phyloP scores from a whole-genome alignment of 169 alveolate genomes.

The Ichthyophthirius multifiliis region DNA sequence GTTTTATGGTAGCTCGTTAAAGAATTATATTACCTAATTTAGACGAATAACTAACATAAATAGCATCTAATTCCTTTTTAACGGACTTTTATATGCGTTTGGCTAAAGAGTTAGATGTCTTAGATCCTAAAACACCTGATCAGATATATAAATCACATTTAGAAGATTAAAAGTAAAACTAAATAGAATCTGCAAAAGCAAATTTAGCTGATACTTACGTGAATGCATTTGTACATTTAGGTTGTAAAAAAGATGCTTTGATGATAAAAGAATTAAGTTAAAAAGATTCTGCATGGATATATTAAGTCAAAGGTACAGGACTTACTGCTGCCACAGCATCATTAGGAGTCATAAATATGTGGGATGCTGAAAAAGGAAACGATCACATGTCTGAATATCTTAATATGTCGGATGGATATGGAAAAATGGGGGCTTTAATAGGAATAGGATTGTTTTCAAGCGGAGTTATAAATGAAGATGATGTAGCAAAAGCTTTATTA shows the following conservation, averaged over 20 bases:
- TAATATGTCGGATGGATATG: slow-evolving; percentile 82
- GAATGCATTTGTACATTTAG: slow-evolving; percentile 98
- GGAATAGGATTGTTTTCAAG: slow-evolving; percentile 93
- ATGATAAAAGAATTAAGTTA: slow-evolving; percentile 77
- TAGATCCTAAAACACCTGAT: slow-evolving; percentile 96
- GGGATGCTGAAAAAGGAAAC: slow-evolving; percentile 92
- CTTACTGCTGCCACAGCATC: slow-evolving; percentile 95
- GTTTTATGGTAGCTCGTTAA: slow-evolving; percentile 77
- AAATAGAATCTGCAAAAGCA: slow-evolving; percentile 92
- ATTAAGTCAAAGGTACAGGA: slow-evolving; percentile 94
- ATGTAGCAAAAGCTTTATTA: slow-evolving; percentile 95
- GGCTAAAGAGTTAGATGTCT: slow-evolving; percentile 93
- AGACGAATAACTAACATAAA: slow-evolving; percentile 63
- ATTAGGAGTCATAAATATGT: slow-evolving; percentile 93
- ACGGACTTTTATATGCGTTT: slow-evolving; percentile 84
- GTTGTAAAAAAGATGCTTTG: slow-evolving; percentile 93
- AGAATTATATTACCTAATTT: slow-evolving; percentile 48
- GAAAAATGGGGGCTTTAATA: slow-evolving; percentile 95
- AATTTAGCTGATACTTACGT: slow-evolving; percentile 96
- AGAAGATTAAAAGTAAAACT: slow-evolving; percentile 80
- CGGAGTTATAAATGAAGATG: slow-evolving; percentile 94
- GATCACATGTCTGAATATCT: slow-evolving; percentile 17
- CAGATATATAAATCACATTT: slow-evolving; percentile 91
- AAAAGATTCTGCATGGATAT: slow-evolving; percentile 90
- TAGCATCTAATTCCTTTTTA: slow-evolving; percentile 86